Evolutionary conservation across 2,329 filamentous ascomycete genomes (phyloP).

Genomic region (Diplodia intermedia): DNA sequence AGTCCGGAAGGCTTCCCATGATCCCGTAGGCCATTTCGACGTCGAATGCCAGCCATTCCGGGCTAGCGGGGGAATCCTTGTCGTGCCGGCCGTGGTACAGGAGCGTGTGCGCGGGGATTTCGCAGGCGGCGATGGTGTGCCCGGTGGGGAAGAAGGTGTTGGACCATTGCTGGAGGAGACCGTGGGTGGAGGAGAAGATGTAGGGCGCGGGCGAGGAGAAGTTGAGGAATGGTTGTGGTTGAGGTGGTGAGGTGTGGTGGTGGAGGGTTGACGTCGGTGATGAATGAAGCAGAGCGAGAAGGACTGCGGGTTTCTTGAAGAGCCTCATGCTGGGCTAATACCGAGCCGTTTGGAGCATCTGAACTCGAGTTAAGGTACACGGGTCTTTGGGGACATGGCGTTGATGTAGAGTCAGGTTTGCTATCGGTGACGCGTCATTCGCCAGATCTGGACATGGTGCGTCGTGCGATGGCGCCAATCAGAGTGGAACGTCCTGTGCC

Average conservation of each 20-base stretch:
- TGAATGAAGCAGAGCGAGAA: neutral
- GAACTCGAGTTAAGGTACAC: neutral
- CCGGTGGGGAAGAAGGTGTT: slow-evolving; percentile 62
- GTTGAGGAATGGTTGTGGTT: slow-evolving; percentile 45
- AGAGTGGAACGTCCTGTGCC: neutral
- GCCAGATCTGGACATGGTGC: slow-evolving; percentile 10
- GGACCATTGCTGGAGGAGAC: slow-evolving; percentile 58
- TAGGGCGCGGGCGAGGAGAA: slow-evolving; percentile 58
- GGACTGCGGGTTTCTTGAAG: no score
- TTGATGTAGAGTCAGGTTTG: neutral
- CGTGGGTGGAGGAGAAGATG: slow-evolving; percentile 57
- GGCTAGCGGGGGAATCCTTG: slow-evolving; percentile 52
- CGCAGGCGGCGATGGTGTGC: slow-evolving; percentile 56
- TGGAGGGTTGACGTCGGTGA: neutral
- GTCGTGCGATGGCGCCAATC: slow-evolving; percentile 10
- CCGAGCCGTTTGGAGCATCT: neutral
- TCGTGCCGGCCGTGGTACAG: slow-evolving; percentile 59
- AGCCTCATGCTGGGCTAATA: neutral
- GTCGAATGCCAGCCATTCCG: slow-evolving; percentile 62
- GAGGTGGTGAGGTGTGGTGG: neutral
- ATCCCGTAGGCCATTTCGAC: slow-evolving; percentile 63
- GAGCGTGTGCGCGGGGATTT: slow-evolving; percentile 56
- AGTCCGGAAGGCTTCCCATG: slow-evolving; percentile 54
- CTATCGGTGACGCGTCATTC: slow-evolving; percentile 32
- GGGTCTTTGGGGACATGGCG: neutral